Percentiles rank a stretch among this genome's conserved stretches.
Conservation (phyloP, 805 yeast genomes). For the Yarrowia sp. region DNA sequence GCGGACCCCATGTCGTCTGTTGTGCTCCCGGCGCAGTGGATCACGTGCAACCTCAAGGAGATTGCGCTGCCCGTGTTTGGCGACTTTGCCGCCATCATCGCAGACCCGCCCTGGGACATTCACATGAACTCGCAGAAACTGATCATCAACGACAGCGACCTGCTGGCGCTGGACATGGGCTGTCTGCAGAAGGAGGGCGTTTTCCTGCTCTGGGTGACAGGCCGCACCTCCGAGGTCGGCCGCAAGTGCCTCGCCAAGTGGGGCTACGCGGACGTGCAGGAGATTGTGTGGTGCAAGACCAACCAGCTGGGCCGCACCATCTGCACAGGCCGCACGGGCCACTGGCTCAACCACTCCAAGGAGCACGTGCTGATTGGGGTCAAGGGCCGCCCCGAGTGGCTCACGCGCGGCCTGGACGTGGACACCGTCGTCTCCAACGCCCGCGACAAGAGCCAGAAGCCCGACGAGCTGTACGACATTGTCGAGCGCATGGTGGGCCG, state of each 20-base stretch:
- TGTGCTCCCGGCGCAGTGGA: constrained; percentile 63
- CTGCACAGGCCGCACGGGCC: constrained; percentile 95
- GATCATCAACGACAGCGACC: constrained; percentile 67
- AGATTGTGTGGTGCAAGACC: constrained; percentile 85
- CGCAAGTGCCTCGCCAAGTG: constrained; percentile 69
- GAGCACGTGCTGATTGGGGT: constrained; percentile 85
- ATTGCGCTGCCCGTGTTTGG: constrained; percentile 73
- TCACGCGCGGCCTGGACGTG: constrained; percentile 61
- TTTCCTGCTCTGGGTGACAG: constrained; percentile 89
- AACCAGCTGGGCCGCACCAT: constrained; percentile 85
- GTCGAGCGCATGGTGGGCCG: constrained; percentile 81
- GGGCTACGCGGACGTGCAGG: constrained; percentile 81
- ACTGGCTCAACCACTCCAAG: constrained; percentile 93
- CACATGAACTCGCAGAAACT: constrained; percentile 87
- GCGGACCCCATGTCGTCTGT: constrained; percentile 2
- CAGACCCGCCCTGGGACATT: constrained; percentile 97
- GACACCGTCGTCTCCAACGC: constrained; percentile 80
- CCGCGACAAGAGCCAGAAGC: constrained; percentile 85
- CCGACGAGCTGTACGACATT: constrained; percentile 84
- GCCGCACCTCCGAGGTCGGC: constrained; percentile 87
- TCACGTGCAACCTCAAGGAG: constrained; percentile 74
- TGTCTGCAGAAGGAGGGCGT: constrained; percentile 80
- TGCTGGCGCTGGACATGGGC: constrained; percentile 62
- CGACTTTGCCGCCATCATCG: constrained; percentile 71
- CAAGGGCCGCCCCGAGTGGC: constrained; percentile 77